Conservation (phyloP, 345 rosid genomes). For the Bruguiera sexangula region DNA sequence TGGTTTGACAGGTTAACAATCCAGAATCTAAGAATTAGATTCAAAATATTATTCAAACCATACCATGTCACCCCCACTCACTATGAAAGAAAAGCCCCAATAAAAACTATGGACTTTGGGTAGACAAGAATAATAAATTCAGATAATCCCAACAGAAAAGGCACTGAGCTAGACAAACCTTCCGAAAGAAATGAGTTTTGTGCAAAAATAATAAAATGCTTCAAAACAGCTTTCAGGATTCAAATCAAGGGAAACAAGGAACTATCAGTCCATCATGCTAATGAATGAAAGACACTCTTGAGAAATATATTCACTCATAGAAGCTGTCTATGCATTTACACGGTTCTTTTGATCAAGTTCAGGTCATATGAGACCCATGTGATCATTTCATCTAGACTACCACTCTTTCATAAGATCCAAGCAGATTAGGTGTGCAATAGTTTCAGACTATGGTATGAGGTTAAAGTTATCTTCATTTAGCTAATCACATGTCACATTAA, state of each 20-base stretch:
- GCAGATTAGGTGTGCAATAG: background rate
- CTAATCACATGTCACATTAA: too few species aligned
- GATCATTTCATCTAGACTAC: background rate
- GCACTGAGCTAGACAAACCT: too few species aligned
- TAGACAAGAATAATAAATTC: too few species aligned
- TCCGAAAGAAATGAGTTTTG: too few species aligned
- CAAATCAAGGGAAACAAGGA: too few species aligned
- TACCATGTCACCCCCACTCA: slow-evolving; percentile 8
- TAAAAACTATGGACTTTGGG: background rate
- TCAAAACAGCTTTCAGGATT: too few species aligned
- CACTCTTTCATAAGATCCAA: background rate
- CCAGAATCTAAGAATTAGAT: background rate
- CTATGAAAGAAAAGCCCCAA: background rate
- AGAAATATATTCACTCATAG: background rate
- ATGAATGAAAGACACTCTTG: background rate
- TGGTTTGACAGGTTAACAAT: too few species aligned
- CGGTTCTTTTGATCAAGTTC: background rate
- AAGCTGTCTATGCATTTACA: background rate
- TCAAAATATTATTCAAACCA: background rate
- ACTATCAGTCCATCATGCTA: background rate
- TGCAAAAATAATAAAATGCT: too few species aligned
- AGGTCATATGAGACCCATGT: background rate
- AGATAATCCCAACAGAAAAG: too few species aligned
- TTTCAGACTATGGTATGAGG: too few species aligned
- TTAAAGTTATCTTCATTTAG: too few species aligned